A percentile compares a stretch with the other conserved stretches of the same genome.
These are phyloP conservation scores for Rhinocladiella mackenziei DNA, from an alignment of 2,329 filamentous ascomycete species.

Conservation along the genomic window DNA sequence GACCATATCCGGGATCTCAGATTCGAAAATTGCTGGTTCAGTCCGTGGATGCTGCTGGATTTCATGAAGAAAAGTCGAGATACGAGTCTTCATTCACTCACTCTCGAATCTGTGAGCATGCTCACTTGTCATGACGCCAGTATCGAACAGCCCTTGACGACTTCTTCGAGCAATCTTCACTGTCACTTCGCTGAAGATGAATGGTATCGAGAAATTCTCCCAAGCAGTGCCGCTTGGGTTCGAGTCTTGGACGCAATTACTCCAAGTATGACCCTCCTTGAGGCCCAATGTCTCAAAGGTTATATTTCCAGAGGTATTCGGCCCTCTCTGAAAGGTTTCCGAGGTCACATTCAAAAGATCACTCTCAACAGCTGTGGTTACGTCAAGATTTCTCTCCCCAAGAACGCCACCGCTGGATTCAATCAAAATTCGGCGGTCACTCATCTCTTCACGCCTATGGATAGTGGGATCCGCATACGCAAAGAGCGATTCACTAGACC, in stretches of 20 bases:
- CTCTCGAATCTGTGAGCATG: slow-evolving; percentile 62
- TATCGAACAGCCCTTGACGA: slow-evolving; percentile 12
- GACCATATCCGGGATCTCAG: slow-evolving; percentile 57
- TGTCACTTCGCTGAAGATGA: slow-evolving; percentile 24
- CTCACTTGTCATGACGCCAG: slow-evolving; percentile 42
- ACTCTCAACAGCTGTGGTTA: slow-evolving; percentile 62
- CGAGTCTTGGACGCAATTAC: slow-evolving; percentile 49
- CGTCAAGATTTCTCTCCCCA: slow-evolving; percentile 34
- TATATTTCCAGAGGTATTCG: slow-evolving; percentile 19
- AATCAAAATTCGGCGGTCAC: slow-evolving; percentile 34
- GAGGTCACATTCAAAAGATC: slow-evolving; percentile 41
- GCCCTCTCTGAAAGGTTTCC: slow-evolving; percentile 22
- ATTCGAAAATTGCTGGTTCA: slow-evolving; percentile 66
- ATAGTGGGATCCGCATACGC: slow-evolving; percentile 17
- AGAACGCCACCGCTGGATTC: slow-evolving; percentile 32
- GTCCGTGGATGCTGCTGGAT: slow-evolving; percentile 54
- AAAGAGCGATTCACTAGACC: slow-evolving; percentile 9
- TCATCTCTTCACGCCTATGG: slow-evolving; percentile 7
- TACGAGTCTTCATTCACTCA: slow-evolving; percentile 50
- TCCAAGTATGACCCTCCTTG: slow-evolving; percentile 43
- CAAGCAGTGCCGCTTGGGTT: slow-evolving; percentile 49
- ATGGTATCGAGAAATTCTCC: slow-evolving; percentile 36
- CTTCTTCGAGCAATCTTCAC: slow-evolving; percentile 11
- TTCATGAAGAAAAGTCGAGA: slow-evolving; percentile 50
- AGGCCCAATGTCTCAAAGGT: slow-evolving; percentile 34